A percentile compares a stretch with the other conserved stretches of the same genome.
Conservation (phyloP, 139 green algal species). For the Volvox reticuliferus region DNA sequence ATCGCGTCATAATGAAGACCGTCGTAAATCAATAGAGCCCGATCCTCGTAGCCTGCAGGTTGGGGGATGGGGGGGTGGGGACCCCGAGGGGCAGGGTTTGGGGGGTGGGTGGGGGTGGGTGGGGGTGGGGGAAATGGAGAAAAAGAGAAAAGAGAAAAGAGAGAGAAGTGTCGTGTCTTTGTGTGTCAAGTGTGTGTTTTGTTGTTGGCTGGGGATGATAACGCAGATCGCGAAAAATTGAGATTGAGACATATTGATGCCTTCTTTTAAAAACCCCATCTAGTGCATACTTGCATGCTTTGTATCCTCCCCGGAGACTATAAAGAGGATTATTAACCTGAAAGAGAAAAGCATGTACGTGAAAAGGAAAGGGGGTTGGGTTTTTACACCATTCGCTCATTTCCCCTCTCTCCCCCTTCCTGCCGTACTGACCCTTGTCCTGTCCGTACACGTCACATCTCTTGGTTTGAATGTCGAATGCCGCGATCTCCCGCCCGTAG, state of each 20-base stretch:
- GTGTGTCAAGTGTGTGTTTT: too few species aligned
- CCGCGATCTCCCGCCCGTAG: constrained; percentile 88
- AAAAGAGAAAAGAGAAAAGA: not conserved
- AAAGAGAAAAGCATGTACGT: too few species aligned
- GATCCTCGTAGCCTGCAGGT: constrained; percentile 62
- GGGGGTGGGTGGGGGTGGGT: not conserved
- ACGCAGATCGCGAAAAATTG: too few species aligned
- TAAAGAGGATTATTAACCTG: too few species aligned
- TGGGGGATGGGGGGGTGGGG: not conserved
- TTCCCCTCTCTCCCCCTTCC: too few species aligned
- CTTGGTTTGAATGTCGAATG: constrained; percentile 92
- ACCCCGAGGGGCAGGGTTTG: not conserved
- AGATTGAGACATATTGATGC: too few species aligned
- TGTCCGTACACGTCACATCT: constrained; percentile 89
- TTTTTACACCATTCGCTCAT: not conserved
- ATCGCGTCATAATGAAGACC: constrained; percentile 90
- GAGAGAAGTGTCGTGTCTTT: not conserved
- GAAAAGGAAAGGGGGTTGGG: too few species aligned
- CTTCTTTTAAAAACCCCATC: too few species aligned
- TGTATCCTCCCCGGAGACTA: too few species aligned
- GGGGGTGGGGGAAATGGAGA: not conserved
- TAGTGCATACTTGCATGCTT: too few species aligned
- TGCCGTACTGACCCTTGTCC: constrained; percentile 49
- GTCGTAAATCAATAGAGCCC: constrained; percentile 77
- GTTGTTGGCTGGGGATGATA: too few species aligned